Base-by-base conservation (phyloP, 1,284 basidiomycete species). In the Anthracocystis panici-leucophaei region DNA sequence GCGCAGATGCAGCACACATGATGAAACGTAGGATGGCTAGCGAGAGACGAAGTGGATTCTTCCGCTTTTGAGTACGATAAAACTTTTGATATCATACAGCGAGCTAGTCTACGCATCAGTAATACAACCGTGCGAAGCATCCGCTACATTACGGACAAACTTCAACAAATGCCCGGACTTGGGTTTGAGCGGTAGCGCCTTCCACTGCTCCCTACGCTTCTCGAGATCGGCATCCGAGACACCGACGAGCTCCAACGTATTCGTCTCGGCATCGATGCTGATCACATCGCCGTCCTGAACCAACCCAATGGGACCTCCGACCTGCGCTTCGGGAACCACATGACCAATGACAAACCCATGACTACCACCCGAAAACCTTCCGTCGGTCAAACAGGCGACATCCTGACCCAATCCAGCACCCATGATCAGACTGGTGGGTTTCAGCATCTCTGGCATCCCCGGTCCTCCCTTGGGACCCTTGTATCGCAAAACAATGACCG, bases 381-480 rank as follows among this genome's bases (percentile, higher is more conserved):
- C 96, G 85, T 99, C 96, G 0, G 96, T 99, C 77, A 99, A 90
- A 73, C 97, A 90, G 1, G 95, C 95, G 3, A 95, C 95, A 62
- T 92, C 92, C 71, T 92, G 90, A 35, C 93, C 92, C 18, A 99
- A 89, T 48, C 96, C 96, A 55, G 95, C 95, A 40, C 96, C 96
- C 80, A 83, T 82, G 54, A 83, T 81, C 10, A 80, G 57, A 44
- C 46, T 58, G 20, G 82, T 81, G 21, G 82, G 83, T 87, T 95
- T 95, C 62, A 96, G 88, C 94, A 95, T 95, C 87, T 95, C 93
- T 49, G 93, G 94, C 93, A 95, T 95, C 60, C 94, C 93, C 90
- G 93, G 94, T 59, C 93, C 94, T 3, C 83, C 84, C 62, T 84
- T 81, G 33, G 84, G 84, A 40, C 84, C 84, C 71, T 83, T 83